Evolutionary conservation across 371 early-diverging fungal species (phyloP), one percentile per base, ranked within the genome.

Genomic region (Dichotomocladium elegans): DNA sequence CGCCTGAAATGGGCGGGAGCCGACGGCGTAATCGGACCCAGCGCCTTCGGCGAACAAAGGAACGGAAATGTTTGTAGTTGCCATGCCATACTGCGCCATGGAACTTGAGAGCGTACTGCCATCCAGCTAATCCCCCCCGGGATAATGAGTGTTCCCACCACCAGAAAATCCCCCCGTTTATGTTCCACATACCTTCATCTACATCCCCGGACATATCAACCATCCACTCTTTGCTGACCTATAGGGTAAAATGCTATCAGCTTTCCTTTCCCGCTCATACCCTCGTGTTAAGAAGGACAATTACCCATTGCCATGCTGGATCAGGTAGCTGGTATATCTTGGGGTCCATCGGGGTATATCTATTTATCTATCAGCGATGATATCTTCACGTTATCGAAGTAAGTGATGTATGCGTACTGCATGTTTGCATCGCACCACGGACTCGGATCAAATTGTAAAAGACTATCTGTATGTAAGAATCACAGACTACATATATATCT

Each of bases 131-230:
- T 25, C 14, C n/a, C n/a, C n/a, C n/a, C n/a, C n/a, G n/a, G n/a
- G n/a, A n/a, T n/a, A n/a, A n/a, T n/a, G n/a, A n/a, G n/a, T n/a
- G n/a, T n/a, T n/a, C n/a, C n/a, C n/a, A n/a, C n/a, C n/a, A n/a
- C n/a, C n/a, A n/a, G n/a, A n/a, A n/a, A n/a, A n/a, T n/a, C n/a
- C n/a, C n/a, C n/a, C n/a, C n/a, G n/a, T 48, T 34, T 27, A 7
- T 40, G 19, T 55, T 25, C 46, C 49, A 68, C 4, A 58, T 67
- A 66, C 74, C 68, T 64, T 83, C 82, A 52, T 85, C 85, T 1
- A 85, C 82, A 59, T 85, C 83, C 3, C 69, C 80, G n/a, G 82
- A 77, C 85, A 85, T 82, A 56, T 85, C 83, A 15, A 82, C 80
- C 64, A 85, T 62, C 85, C 85, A 85, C 26, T 76, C 71, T 54